Evolutionary conservation across 73 alveolate species (phyloP), one percentile per base, ranked within the genome.

Genomic region (Uronychia binucleata): DNA sequence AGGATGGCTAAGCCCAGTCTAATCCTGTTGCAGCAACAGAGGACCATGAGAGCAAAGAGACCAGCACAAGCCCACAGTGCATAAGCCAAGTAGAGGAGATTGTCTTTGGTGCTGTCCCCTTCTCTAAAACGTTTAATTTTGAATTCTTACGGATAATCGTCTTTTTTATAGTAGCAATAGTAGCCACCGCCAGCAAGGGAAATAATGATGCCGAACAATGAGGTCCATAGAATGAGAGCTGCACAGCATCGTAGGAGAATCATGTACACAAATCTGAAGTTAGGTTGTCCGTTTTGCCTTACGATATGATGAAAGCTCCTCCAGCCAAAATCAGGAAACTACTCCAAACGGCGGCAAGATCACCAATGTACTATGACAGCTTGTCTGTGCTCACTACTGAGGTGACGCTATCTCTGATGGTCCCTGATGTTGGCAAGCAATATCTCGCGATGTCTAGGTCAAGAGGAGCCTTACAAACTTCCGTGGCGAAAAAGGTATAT

Each of bases 1-100:
- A 97, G 87, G 74, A 98, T 88, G 5, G 99, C 99, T n/a, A 98
- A 87, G 28, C 98, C 99, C 74, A 97, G 88, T 91, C 99, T 89
- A 35, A 98, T 96, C 86, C 98, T 95, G 76, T 92, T 96, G 81
- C 98, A 96, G 94, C 95, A 90, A 46, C 96, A 89, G 58, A 96
- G 86, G 30, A 93, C 80, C 34, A 92, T 80, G 30, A 93, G 75
- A 31, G 87, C 32, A 90, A 89, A 96, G 25, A 83, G 60, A 1
- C 85, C 90, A 27, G 93, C 93, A 35, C 83, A 1, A 34, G 87
- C 94, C 87, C 91, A 88, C 28, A 95, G 86, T 46, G 93, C 84
- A 88, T 93, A 92, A 58, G 86, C 92, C 19, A 91, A 78, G 78
- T 87, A 92, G 34, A 80, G 32, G 82, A 92, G 59, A 67, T 81